phyloP scores from a whole-genome alignment of 73 alveolate species.

The Symbiodinium pilosum region DNA sequence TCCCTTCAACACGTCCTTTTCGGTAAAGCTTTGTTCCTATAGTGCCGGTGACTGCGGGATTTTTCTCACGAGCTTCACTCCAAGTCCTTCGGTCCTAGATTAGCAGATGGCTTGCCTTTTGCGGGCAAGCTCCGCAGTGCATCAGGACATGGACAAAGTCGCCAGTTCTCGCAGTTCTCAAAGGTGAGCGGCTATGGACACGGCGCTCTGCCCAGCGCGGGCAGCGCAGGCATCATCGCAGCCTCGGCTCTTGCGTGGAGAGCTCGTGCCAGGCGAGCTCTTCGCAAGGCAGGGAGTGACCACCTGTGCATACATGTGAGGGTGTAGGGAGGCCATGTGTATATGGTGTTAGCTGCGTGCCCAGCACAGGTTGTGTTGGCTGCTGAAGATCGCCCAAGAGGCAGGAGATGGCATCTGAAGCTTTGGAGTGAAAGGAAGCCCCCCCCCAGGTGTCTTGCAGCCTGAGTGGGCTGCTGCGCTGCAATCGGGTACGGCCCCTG shows the following conservation, averaged over 20 bases:
- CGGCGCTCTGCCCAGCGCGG: not conserved
- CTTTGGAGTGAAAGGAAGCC: not conserved
- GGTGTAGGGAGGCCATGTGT: not conserved
- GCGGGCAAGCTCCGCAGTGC: too few relatives aligned
- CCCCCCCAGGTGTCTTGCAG: not conserved
- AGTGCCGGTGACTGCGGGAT: too few relatives aligned
- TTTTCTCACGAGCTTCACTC: too few relatives aligned
- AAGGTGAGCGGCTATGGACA: not conserved
- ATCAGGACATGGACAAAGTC: conserved; percentile 2
- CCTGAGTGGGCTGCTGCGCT: conserved; percentile 16
- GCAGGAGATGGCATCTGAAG: not conserved
- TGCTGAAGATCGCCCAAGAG: not conserved
- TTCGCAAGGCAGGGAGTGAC: not conserved
- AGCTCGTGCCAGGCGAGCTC: not conserved
- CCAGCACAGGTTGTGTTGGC: not conserved
- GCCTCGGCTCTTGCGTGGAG: not conserved
- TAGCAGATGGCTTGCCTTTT: too few relatives aligned
- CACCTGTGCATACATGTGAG: not conserved
- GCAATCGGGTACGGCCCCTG: not conserved
- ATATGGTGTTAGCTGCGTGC: not conserved
- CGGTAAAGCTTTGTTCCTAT: too few relatives aligned
- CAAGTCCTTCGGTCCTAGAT: too few relatives aligned
- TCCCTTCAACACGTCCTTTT: too few relatives aligned
- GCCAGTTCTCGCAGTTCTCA: not conserved
- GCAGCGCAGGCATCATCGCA: too few relatives aligned